phyloP scores from a whole-genome alignment of 441 rosid species.

The Arabidopsis hybrid region DNA sequence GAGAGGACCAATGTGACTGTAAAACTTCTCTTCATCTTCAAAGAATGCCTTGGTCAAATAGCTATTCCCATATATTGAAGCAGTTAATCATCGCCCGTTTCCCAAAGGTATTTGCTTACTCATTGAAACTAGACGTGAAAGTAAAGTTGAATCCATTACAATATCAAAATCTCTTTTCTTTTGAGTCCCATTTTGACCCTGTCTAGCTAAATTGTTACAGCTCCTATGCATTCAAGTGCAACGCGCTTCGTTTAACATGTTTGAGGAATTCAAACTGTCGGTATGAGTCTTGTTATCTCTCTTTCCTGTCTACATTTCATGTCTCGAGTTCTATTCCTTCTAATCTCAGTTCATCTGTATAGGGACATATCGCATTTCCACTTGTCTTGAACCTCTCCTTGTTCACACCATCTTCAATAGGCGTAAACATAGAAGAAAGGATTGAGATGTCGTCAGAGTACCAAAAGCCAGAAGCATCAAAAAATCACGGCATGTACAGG shows the following conservation, averaged over 20 bases:
- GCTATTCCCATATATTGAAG: constrained; percentile 61
- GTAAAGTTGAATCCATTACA: not conserved
- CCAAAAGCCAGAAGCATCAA: constrained; percentile 49
- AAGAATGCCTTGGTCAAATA: constrained; percentile 77
- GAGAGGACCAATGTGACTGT: constrained; percentile 70
- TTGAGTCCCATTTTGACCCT: constrained; percentile 7
- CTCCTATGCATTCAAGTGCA: constrained; percentile 87
- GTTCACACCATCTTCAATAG: constrained; percentile 51
- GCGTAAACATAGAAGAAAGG: constrained; percentile 46
- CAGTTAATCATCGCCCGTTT: constrained; percentile 70
- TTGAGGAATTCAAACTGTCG: constrained; percentile 80
- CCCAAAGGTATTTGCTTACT: constrained; percentile 67
- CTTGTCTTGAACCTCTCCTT: constrained; percentile 68
- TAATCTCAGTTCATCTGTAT: not conserved
- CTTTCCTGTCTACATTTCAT: constrained; percentile 1
- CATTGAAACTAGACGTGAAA: not conserved
- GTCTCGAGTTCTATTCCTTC: not conserved
- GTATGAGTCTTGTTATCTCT: constrained; percentile 43
- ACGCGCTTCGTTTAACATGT: constrained; percentile 66
- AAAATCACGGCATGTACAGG: constrained; percentile 47
- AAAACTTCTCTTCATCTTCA: constrained; percentile 50
- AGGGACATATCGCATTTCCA: constrained; percentile 86
- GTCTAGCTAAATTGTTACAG: constrained; percentile 51
- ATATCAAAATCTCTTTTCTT: not conserved
- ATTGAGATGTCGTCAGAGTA: constrained; percentile 46